Percentiles rank a stretch among this genome's conserved stretches.
Conservation (phyloP, 371 early-diverging fungal species). For the Mucor irregularis region DNA sequence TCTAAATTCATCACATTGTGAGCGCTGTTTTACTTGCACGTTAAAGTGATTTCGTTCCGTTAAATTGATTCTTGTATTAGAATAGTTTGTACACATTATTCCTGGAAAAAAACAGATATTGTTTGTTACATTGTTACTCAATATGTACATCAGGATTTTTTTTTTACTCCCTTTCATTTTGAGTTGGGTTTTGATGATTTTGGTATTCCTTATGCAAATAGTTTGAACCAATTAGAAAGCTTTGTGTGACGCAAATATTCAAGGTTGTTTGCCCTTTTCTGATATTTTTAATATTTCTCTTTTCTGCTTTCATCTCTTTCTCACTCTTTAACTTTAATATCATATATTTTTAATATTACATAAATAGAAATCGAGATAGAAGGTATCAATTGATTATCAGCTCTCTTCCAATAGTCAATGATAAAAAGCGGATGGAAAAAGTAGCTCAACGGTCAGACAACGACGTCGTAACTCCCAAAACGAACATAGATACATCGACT, state of each 20-base stretch:
- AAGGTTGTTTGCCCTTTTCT: not conserved
- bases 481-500: no score
- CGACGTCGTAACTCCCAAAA: not conserved
- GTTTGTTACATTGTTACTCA: no score
- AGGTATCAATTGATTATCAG: no score
- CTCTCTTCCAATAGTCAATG: not conserved
- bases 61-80: no score
- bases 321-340: not conserved
- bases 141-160: conserved; percentile 8
- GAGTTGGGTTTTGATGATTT: no score
- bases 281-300: not conserved
- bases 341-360: no score
- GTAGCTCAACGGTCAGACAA: conserved; percentile 5
- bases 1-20: no score
- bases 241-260: conserved; percentile 7
- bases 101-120: not conserved
- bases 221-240: conserved; percentile 14
- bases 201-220: conserved; percentile 26
- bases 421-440: conserved; percentile 11
- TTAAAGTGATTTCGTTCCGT: no score
- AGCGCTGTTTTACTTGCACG: no score
- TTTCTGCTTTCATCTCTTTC: not conserved
- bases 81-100: no score
- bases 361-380: no score
- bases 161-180: not conserved